Base-by-base conservation (phyloP, 352 stramenopile genomes). In the Phytopythium ostracodes region DNA sequence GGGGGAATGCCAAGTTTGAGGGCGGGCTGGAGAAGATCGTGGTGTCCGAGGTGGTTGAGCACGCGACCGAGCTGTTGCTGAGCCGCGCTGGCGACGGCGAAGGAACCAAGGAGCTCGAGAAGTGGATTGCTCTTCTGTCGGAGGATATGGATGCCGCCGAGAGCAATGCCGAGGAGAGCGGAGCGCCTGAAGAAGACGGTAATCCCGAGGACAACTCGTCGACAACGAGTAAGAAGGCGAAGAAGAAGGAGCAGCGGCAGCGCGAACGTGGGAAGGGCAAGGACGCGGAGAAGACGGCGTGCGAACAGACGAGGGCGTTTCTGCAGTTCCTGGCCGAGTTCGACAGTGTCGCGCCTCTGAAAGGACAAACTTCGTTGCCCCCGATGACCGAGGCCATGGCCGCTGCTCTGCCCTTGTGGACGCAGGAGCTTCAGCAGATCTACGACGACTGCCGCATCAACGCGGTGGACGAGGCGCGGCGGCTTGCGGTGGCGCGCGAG, bases 31-130 rank as follows among this genome's bases (percentile, higher is more conserved):
- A 85, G 56, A 59, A 60, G 33, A 72, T 76, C 20, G 70, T 88
- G 18, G 64, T 77, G 52, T 63, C 67, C 5, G 81, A 92, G 58
- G 64, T 92, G 38, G 66, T 89, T 18, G 81, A 92, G 31, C 77
- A 76, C 52, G 71, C 79, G 46, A 92, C 83, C 18, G 83, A 92
- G 46, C 56, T 92, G 56, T 58, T 92, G 44, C 63, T 90, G 35
- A 81, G 77, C 42, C 73, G 78, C 57, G 76, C 75, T 7, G 68
- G 52, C 0, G 67, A 56, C 10, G 70, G 67, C 1, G 62, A 88
- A 2, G 35, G 40, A 8, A 60, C 79, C 15, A 12, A 24, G 14
- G 46, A 78, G 57, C 62, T 92, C 18, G 66, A 71, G 59, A 56
- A 66, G 9, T 92, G 83, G 83, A 47, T 71, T 27, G 63, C 64